A percentile compares a stretch with the other conserved stretches of the same genome.
Conservation (phyloP, 2,329 filamentous ascomycete genomes). For the Cercospora brassicicola region DNA sequence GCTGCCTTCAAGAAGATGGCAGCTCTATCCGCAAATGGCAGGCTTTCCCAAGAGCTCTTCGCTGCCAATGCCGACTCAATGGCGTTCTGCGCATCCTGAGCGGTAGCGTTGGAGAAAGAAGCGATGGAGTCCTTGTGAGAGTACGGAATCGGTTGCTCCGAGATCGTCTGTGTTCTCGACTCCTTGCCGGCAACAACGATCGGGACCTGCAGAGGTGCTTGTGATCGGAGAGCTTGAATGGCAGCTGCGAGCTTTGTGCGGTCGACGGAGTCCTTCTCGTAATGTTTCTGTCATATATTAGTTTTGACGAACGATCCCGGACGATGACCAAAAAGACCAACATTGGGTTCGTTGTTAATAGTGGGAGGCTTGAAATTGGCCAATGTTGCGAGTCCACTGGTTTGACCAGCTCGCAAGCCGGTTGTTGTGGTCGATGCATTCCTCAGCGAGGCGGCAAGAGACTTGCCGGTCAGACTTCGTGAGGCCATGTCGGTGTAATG, state of each 20-base stretch:
- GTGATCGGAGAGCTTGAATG: constrained; percentile 66
- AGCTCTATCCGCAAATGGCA: constrained; percentile 87
- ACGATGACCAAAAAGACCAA: constrained; percentile 49
- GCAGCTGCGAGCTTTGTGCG: constrained; percentile 74
- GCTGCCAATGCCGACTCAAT: constrained; percentile 85
- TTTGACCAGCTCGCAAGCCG: constrained; percentile 27
- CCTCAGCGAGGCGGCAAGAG: constrained; percentile 7
- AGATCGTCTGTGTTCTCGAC: constrained; percentile 60
- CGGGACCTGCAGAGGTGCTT: constrained; percentile 73
- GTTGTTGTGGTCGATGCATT: constrained; percentile 9
- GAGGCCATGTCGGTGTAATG: constrained; percentile 18
- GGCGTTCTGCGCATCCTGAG: constrained; percentile 72
- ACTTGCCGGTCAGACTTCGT: constrained; percentile 14
- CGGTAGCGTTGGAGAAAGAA: constrained; percentile 78
- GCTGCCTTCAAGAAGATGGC: constrained; percentile 95
- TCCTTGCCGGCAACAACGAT: constrained; percentile 76
- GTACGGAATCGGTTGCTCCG: constrained; percentile 77
- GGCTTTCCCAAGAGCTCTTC: constrained; percentile 78
- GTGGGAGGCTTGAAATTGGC: constrained; percentile 85
- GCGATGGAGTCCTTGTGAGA: constrained; percentile 76
- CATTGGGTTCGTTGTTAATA: constrained; percentile 92
- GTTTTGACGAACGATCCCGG: neutral
- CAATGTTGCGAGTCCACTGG: constrained; percentile 55
- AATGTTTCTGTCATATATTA: constrained; percentile 68
- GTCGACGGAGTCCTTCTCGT: constrained; percentile 78